A percentile compares a stretch with the other conserved stretches of the same genome.
Conservation (phyloP, 2,329 filamentous ascomycete species). For the Tolypocladium inflatum region DNA sequence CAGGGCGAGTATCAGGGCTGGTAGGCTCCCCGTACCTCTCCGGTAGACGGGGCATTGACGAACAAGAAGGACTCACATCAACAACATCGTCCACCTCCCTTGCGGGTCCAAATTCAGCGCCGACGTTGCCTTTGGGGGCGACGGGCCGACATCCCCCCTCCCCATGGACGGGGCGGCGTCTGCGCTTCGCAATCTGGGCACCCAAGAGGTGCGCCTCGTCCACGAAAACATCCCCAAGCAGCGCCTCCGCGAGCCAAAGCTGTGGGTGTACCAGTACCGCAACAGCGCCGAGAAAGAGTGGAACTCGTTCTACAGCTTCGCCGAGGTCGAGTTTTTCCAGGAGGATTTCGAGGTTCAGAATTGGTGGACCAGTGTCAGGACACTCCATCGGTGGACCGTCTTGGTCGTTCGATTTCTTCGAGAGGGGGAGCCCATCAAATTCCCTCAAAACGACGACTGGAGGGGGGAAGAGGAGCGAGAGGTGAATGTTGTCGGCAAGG, state of each 20-base stretch:
- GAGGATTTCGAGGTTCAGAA: conserved; percentile 9
- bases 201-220: conserved; percentile 45
- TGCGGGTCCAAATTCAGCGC: conserved; percentile 38
- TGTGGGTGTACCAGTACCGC: conserved; percentile 57
- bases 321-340: conserved; percentile 47
- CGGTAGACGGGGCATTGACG: too few relatives aligned
- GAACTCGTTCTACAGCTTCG: conserved; percentile 56
- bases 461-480: too few relatives aligned
- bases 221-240: conserved; percentile 36
- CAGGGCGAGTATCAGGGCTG: conserved; percentile 36
- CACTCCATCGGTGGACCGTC: conserved; percentile 4
- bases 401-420: not conserved
- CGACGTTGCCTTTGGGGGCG: conserved; percentile 59
- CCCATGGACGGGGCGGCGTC: conserved; percentile 34
- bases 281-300: conserved; percentile 35
- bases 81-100: conserved; percentile 46
- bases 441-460: too few relatives aligned
- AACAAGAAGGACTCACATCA: conserved; percentile 36
- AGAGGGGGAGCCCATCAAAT: too few relatives aligned
- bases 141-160: conserved; percentile 48
- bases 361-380: not conserved
- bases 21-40: conserved; percentile 14
- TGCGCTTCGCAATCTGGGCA: conserved; percentile 37
- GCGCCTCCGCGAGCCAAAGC: conserved; percentile 27
- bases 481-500: too few relatives aligned